These are phyloP conservation scores for Neonothopanus nambi DNA, from an alignment of 1,284 basidiomycete genomes.

Conservation along the genomic window DNA sequence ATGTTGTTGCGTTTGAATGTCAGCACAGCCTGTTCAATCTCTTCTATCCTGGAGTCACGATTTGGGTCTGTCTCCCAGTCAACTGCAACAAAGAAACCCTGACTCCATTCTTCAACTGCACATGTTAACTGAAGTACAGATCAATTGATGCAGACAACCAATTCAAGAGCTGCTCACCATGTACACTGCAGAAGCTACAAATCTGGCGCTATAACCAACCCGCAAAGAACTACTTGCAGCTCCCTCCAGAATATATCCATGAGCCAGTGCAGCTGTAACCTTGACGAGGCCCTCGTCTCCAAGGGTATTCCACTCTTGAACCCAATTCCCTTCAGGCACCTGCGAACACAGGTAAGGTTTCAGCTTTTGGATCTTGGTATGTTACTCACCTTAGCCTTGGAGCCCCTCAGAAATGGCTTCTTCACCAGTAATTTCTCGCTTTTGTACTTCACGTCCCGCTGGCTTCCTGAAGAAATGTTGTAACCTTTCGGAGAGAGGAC, in stretches of 20 bases:
- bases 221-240: background rate
- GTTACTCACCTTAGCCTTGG: background rate
- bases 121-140: background rate
- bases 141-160: background rate
- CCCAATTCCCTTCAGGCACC: background rate
- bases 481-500: background rate
- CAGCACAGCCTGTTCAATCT: background rate
- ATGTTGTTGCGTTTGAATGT: background rate
- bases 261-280: background rate
- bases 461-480: background rate
- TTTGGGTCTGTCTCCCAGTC: background rate
- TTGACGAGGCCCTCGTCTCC: background rate
- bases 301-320: background rate
- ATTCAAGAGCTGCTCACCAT: background rate
- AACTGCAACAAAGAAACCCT: background rate
- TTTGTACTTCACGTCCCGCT: background rate
- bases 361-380: too few species aligned
- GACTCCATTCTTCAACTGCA: background rate
- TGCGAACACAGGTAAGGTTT: background rate
- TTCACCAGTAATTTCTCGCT: background rate
- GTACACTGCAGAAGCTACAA: background rate
- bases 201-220: background rate
- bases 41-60: background rate
- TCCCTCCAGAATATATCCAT: constrained; percentile 1
- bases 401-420: background rate